Evolutionary conservation across 257 asterid genomes (phyloP).

Genomic region (Vinca minor): DNA sequence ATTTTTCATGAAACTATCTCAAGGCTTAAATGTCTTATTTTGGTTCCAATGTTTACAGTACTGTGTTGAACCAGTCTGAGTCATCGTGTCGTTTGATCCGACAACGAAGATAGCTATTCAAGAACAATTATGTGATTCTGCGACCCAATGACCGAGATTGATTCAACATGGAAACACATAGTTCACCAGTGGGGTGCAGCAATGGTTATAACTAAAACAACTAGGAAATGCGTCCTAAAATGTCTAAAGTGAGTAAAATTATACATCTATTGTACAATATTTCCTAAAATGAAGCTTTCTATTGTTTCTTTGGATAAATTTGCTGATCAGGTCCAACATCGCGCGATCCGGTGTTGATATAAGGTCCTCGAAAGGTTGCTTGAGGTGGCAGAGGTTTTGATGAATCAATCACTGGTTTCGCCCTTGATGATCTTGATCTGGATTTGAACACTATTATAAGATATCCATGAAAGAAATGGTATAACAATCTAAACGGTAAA

Average conservation of each 20-base stretch:
- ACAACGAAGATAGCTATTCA: too few relatives aligned
- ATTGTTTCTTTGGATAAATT: slow-evolving; percentile 53
- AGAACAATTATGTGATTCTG: neutral
- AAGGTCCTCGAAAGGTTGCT: slow-evolving; percentile 94
- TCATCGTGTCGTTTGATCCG: too few relatives aligned
- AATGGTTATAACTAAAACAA: neutral
- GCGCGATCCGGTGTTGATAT: slow-evolving; percentile 85
- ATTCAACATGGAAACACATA: neutral
- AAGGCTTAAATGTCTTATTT: too few relatives aligned
- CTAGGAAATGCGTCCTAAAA: neutral
- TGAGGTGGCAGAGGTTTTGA: slow-evolving; percentile 94
- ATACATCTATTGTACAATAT: neutral
- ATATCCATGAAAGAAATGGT: slow-evolving; percentile 9
- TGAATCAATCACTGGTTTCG: slow-evolving; percentile 73
- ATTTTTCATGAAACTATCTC: too few relatives aligned
- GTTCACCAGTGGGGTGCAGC: neutral
- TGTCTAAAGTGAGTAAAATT: neutral
- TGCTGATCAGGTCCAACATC: slow-evolving; percentile 80
- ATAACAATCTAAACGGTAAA: neutral
- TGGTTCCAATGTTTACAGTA: too few relatives aligned
- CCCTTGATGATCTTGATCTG: slow-evolving; percentile 62
- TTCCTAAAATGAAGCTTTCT: slow-evolving; percentile 9
- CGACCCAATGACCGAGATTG: neutral
- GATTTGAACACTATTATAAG: neutral
- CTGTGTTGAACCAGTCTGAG: too few relatives aligned